phyloP scores from a whole-genome alignment of 75 land plant genomes.

The Sequoia sempervirens region DNA sequence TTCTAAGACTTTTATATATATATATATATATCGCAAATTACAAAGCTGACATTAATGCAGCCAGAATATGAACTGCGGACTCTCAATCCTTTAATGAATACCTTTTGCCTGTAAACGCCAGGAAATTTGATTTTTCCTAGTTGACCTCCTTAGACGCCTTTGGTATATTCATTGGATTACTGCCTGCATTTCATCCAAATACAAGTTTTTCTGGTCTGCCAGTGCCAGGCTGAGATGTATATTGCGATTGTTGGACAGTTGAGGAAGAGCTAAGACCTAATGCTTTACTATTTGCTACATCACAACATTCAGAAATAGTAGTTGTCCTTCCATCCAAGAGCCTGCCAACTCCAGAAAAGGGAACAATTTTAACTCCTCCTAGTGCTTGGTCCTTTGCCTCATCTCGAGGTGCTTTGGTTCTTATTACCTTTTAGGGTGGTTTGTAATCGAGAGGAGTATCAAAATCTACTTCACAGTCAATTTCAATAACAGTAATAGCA shows the following conservation, averaged over 20 bases:
- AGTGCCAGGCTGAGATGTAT: not conserved
- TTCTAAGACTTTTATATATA: no score
- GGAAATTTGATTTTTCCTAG: not conserved
- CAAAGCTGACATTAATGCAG: no score
- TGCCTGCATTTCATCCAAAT: not conserved
- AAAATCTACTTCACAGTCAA: conserved; percentile 75
- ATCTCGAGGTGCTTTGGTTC: not conserved
- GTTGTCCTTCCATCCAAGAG: not conserved
- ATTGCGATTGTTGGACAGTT: no score
- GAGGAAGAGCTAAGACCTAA: no score
- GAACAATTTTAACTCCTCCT: not conserved
- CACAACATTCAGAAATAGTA: no score
- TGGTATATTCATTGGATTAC: no score
- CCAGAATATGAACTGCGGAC: no score
- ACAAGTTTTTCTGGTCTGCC: not conserved
- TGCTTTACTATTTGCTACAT: no score
- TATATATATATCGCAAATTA: no score
- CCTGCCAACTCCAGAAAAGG: not conserved
- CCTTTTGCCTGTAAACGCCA: not conserved
- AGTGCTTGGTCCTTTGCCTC: not conserved
- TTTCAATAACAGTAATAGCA: conserved; percentile 51
- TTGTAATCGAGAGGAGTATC: conserved; percentile 66
- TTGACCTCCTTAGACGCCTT: not conserved
- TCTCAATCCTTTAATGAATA: not conserved
- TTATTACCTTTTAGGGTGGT: conserved; percentile 27